phyloP scores from a whole-genome alignment of 768 basidiomycete genomes.

The Russula griseocarnosa region DNA sequence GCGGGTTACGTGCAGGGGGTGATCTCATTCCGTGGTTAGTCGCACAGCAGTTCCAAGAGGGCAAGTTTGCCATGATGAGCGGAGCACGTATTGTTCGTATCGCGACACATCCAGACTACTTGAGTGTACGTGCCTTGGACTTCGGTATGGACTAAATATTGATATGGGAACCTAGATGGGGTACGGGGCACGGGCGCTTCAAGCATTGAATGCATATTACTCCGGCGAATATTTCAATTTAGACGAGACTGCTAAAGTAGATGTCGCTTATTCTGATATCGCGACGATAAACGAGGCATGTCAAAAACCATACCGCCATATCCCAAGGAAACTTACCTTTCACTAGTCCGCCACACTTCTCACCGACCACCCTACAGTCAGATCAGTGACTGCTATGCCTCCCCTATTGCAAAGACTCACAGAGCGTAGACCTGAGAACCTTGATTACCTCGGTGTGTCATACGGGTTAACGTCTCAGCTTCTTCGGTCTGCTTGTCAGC shows the following conservation, averaged over 20 bases:
- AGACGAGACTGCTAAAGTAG: slow-evolving; percentile 57
- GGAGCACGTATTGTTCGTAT: slow-evolving; percentile 90
- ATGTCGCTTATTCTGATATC: slow-evolving; percentile 59
- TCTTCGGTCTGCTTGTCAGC: slow-evolving; percentile 49
- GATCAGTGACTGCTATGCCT: slow-evolving; percentile 77
- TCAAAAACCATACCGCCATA: slow-evolving; percentile 26
- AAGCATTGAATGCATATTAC: slow-evolving; percentile 86
- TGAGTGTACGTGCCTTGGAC: slow-evolving; percentile 54
- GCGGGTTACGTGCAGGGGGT: slow-evolving; percentile 83
- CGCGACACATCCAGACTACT: slow-evolving; percentile 94
- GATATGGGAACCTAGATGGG: slow-evolving; percentile 67
- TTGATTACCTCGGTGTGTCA: slow-evolving; percentile 95
- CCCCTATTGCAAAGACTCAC: slow-evolving; percentile 87
- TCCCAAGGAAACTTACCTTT: slow-evolving; percentile 5
- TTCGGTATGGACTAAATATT: slow-evolving; percentile 14
- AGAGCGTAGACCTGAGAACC: slow-evolving; percentile 80
- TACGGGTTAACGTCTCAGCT: slow-evolving; percentile 89
- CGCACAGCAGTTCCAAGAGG: slow-evolving; percentile 93
- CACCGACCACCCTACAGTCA: slow-evolving; percentile 74
- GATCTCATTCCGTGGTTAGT: slow-evolving; percentile 99
- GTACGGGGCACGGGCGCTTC: slow-evolving; percentile 85
- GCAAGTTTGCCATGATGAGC: slow-evolving; percentile 84
- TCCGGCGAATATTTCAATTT: slow-evolving; percentile 88
- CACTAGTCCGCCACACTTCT: slow-evolving; percentile 52
- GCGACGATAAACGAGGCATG: slow-evolving; percentile 47